phyloP scores from a whole-genome alignment of 2,329 filamentous ascomycete species.

The Plenodomus tracheiphilus region DNA sequence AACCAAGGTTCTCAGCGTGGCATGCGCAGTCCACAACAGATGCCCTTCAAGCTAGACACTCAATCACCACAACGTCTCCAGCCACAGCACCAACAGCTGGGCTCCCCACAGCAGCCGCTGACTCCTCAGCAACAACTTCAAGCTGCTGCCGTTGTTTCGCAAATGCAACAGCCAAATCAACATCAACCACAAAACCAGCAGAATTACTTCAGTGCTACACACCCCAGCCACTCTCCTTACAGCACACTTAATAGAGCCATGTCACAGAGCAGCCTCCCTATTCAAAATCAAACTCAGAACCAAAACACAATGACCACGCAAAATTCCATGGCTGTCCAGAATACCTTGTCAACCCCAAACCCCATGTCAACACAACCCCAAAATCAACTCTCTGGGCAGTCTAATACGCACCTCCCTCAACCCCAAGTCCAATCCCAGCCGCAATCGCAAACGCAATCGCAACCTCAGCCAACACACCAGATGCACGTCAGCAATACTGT shows the following conservation, averaged over 20 bases:
- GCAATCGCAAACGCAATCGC: conserved; percentile 20
- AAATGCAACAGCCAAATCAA: conserved; percentile 17
- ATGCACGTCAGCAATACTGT: conserved; percentile 17
- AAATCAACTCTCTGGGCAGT: conserved; percentile 4
- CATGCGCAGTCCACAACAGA: conserved; percentile 22
- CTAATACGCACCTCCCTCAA: neutral
- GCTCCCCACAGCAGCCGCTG: conserved; percentile 20
- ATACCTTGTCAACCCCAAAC: conserved; percentile 10
- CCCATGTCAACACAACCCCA: conserved; percentile 4
- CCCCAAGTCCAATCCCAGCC: conserved; percentile 1
- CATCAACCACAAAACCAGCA: conserved; percentile 22
- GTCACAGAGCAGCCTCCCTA: conserved; percentile 16
- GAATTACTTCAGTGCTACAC: conserved; percentile 24
- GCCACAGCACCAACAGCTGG: conserved; percentile 8
- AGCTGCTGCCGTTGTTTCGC: conserved; percentile 18
- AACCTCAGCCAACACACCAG: conserved; percentile 17
- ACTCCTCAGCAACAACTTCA: conserved; percentile 23
- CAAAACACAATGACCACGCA: conserved; percentile 11
- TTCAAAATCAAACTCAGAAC: conserved; percentile 4
- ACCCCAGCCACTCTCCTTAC: conserved; percentile 27
- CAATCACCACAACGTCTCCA: conserved; percentile 20
- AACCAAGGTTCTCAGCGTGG: conserved; percentile 16
- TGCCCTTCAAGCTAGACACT: conserved; percentile 20
- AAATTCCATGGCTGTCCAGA: too few relatives aligned
- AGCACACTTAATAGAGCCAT: conserved; percentile 27